These are phyloP conservation scores for Nicotiana rustica DNA, from an alignment of 305 asterid genomes.

Conservation along the genomic window DNA sequence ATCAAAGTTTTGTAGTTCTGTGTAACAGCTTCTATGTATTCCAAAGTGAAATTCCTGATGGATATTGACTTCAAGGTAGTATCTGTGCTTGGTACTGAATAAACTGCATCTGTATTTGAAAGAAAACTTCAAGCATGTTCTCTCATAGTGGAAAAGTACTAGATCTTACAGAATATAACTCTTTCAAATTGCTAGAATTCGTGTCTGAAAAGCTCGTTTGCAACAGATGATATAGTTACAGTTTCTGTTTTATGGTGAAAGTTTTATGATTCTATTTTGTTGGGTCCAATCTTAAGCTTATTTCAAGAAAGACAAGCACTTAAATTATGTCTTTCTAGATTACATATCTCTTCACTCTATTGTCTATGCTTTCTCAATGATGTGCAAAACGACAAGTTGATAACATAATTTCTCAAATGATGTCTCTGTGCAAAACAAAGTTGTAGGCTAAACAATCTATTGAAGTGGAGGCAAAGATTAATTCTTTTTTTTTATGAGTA, in stretches of 20 bases:
- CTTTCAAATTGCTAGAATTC: background rate
- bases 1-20: conserved; percentile 74
- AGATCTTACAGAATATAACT: background rate
- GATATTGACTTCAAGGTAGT: conserved; percentile 59
- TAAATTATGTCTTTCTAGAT: background rate
- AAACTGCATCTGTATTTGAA: conserved; percentile 77
- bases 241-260: background rate
- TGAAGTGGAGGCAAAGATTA: background rate
- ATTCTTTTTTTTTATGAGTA: background rate
- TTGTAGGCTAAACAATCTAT: background rate
- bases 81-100: conserved; percentile 71
- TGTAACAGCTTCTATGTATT: conserved; percentile 66
- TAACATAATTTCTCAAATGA: background rate
- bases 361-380: background rate
- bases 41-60: conserved; percentile 62
- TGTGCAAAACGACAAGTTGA: background rate
- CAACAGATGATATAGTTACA: background rate
- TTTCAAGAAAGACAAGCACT: background rate
- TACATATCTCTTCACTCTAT: background rate
- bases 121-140: background rate
- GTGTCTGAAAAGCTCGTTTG: background rate
- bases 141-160: background rate
- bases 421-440: background rate
- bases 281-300: background rate
- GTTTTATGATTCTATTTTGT: background rate